Evolutionary conservation across 495 filamentous ascomycete genomes (phyloP), one percentile per base, ranked within the genome.

Genomic region (Penicillium longicatenatum): DNA sequence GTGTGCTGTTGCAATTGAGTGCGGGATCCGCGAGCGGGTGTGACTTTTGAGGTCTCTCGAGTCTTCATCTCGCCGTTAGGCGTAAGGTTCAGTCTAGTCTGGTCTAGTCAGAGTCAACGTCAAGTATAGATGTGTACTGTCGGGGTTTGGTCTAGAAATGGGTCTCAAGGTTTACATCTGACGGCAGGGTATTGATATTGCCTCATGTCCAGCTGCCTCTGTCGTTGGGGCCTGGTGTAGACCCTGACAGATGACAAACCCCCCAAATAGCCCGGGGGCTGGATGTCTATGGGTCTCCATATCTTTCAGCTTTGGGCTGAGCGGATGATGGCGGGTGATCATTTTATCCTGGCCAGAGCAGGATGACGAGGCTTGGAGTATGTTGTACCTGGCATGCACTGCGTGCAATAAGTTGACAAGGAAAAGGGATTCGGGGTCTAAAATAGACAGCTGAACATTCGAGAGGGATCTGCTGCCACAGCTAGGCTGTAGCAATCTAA

Each of bases 1-100:
- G 48, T 55, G 43, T 54, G 44, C 47, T 31, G 59, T 56, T 61
- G 52, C 55, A 59, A 56, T 59, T 57, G 22, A 50, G 58, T 48
- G 44, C 55, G 50, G 51, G 58, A 65, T 61, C 58, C 56, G 39
- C 26, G 57, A 57, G 55, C 41, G 42, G 41, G 47, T 42, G 50
- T 35, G 37, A 50, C 54, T 51, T 37, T 47, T 44, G 20, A 21
- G 19, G 4, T 43, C 41, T 33, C 29, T 30, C 7, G 20, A 12
- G 31, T 35, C 35, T 48, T 47, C n/a, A 46, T 26, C 26, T 31
- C n/a, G 7, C 39, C 22, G 26, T 57, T 54, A 45, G 54, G 29
- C 17, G 46, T 33, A 26, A 42, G 29, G n/a, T 20, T 46, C 17
- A 35, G 31, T 35, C 4, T 35, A 0, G 1, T 35, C 12, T 9